A percentile compares a stretch with the other conserved stretches of the same genome.
phyloP scores from a whole-genome alignment of 257 asterid species.

The Oldenlandia corymbosa region DNA sequence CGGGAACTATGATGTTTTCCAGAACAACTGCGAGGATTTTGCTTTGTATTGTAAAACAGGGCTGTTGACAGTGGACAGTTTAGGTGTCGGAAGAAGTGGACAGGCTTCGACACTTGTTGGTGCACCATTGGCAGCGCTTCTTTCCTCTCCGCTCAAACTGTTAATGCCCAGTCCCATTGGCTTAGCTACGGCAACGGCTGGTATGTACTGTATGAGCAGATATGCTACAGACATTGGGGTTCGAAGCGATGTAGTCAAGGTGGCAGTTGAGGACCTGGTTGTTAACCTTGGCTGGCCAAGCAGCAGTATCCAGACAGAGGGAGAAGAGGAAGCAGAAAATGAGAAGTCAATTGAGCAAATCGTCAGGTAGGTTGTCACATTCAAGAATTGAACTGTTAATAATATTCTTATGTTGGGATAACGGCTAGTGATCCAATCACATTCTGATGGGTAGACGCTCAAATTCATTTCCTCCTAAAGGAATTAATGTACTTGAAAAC shows the following conservation, averaged over 20 bases:
- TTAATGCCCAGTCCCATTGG: slow-evolving; percentile 82
- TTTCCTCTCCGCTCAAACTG: slow-evolving; percentile 73
- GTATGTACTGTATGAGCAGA: slow-evolving; percentile 85
- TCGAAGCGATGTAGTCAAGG: slow-evolving; percentile 67
- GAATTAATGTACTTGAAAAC: not conserved
- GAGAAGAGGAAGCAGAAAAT: slow-evolving; percentile 20
- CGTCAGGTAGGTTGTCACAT: slow-evolving; percentile 30
- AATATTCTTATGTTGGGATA: not conserved
- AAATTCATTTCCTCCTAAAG: not conserved
- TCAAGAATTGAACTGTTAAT: not conserved
- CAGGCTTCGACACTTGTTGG: slow-evolving; percentile 86
- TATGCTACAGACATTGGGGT: slow-evolving; percentile 92
- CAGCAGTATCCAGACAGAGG: slow-evolving; percentile 26
- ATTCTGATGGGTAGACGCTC: not conserved
- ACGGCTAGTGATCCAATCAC: not conserved
- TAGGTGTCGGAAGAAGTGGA: slow-evolving; percentile 84
- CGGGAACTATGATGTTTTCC: slow-evolving; percentile 76
- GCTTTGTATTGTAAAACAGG: slow-evolving; percentile 95
- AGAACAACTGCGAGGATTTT: slow-evolving; percentile 93
- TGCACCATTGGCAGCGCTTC: slow-evolving; percentile 87
- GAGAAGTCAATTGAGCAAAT: slow-evolving; percentile 19
- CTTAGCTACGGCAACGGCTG: slow-evolving; percentile 76
- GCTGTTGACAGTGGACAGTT: slow-evolving; percentile 62
- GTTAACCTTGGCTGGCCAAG: slow-evolving; percentile 57
- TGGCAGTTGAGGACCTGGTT: slow-evolving; percentile 75